Evolutionary conservation across 148 eudicot genomes (phyloP), one percentile per base, ranked within the genome.

Genomic region (Rhododendron kiyosumense): DNA sequence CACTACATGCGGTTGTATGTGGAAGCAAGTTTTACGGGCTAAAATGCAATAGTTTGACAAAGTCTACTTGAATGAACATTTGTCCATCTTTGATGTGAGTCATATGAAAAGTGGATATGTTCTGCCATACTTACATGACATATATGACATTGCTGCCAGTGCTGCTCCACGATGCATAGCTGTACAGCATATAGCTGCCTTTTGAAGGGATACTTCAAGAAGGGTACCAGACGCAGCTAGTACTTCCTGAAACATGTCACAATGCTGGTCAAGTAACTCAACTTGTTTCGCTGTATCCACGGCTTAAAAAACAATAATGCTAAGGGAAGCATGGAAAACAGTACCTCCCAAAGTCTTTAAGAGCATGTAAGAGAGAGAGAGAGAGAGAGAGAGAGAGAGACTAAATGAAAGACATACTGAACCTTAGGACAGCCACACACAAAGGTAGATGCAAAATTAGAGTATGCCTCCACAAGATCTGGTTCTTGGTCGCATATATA

Each of bases 101-200:
- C 75, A 28, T 24, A 63, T 63, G 61, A 38, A 17, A 57, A 54
- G 52, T 69, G 13, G 13, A 6, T 6, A 63, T 59, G 7, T 59
- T 59, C 5, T 63, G 8, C 17, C 28, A 86, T 73, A 83, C 98
- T 93, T 90, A 97, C 99, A 92, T 2, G 98, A 94, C 88, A 97
- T 91, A 92, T 90, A 97, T 41, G 99, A 92, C 99, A 97, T 94
- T 85, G 99, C 99, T 78, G 98, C 92, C 78, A 97, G 92, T 89
- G 99, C 98, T 85, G 98, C 99, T 91, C 98, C 99, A 82, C 99
- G 98, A 89, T 97, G 99, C 98, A 97, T 94, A 87, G 99, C 98
- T 43, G 98, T 97, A 89, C 96, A 93, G 82, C 98, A 97, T 88
- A 97, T 95, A 81, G 96, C 95, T 67, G 98, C 98, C 89, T 97